A percentile compares a stretch with the other conserved stretches of the same genome.
These are phyloP conservation scores for Penicillium sp. DNA, from an alignment of 2,329 filamentous ascomycete genomes.

Conservation along the genomic window DNA sequence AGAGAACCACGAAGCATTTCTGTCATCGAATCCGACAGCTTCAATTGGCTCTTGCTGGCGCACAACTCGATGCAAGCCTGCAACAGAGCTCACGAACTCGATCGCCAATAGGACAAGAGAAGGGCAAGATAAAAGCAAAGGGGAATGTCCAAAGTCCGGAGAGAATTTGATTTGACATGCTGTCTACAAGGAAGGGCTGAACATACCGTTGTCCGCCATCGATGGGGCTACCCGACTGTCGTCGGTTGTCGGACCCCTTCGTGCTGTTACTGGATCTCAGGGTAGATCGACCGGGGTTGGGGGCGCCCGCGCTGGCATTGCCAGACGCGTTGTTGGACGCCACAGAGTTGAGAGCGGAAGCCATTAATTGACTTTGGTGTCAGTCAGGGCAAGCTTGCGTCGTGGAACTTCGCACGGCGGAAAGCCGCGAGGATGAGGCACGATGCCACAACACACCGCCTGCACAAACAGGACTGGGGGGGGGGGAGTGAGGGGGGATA, in stretches of 20 bases:
- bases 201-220: slow-evolving; percentile 56
- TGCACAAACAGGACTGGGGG: slow-evolving; percentile 28
- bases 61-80: slow-evolving; percentile 13
- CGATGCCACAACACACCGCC: slow-evolving; percentile 40
- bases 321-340: slow-evolving; percentile 37
- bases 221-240: slow-evolving; percentile 55
- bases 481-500: slow-evolving; percentile 12
- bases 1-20: background rate
- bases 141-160: background rate
- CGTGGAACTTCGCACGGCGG: slow-evolving; percentile 37
- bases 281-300: slow-evolving; percentile 42
- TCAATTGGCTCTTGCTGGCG: slow-evolving; percentile 19
- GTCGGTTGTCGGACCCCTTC: slow-evolving; percentile 54
- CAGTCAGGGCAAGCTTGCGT: slow-evolving; percentile 33
- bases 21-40: slow-evolving; percentile 7
- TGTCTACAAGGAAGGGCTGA: slow-evolving; percentile 6
- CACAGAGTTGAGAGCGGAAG: slow-evolving; percentile 40
- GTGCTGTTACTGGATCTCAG: slow-evolving; percentile 50
- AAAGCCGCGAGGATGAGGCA: slow-evolving; percentile 33
- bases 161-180: background rate
- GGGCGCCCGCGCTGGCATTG: slow-evolving; percentile 39
- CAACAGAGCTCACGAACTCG: slow-evolving; percentile 8
- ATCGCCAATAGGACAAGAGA: background rate
- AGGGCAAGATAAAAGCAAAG: slow-evolving; percentile 2
- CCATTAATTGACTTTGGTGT: slow-evolving; percentile 37